Conservation (phyloP, 768 basidiomycete genomes). For the Myochromella boudieri region DNA sequence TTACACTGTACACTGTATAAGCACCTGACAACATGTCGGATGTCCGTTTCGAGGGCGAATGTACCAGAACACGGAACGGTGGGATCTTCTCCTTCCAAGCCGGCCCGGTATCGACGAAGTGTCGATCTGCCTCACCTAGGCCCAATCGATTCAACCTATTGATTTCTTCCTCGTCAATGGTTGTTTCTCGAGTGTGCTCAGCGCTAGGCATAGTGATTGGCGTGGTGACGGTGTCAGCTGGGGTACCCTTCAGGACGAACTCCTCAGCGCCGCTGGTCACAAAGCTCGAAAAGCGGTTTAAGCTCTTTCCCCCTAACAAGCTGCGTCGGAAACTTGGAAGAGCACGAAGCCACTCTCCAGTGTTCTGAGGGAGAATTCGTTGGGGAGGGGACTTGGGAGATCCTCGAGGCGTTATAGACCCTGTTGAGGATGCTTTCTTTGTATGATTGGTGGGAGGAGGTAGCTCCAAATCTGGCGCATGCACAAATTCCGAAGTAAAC, state of each 20-base stretch:
- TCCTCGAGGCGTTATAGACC: conserved; percentile 48
- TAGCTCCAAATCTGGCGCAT: conserved; percentile 44
- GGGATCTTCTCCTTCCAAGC: conserved; percentile 76
- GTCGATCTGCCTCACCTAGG: conserved; percentile 59
- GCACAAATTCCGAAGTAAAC: conserved; percentile 67
- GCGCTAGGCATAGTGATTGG: conserved; percentile 7
- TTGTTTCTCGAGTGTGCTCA: conserved; percentile 30
- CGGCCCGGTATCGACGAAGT: conserved; percentile 70
- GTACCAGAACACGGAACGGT: conserved; percentile 70
- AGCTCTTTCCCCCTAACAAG: conserved; percentile 71
- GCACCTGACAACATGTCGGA: conserved; percentile 61
- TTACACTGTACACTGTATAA: conserved; percentile 75
- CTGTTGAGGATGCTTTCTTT: conserved; percentile 36
- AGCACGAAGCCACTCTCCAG: conserved; percentile 60
- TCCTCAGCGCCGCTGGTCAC: conserved; percentile 86
- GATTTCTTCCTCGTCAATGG: conserved; percentile 41
- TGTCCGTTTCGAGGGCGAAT: conserved; percentile 76
- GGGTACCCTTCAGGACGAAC: conserved; percentile 71
- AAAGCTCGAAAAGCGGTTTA: conserved; percentile 86
- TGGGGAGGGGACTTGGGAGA: conserved; percentile 41
- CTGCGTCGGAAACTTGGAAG: conserved; percentile 72
- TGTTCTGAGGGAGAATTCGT: conserved; percentile 61
- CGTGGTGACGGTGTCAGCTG: conserved; percentile 28
- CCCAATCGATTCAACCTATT: conserved; percentile 39
- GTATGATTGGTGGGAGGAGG: conserved; percentile 24